Base-by-base conservation (phyloP, 2,329 filamentous ascomycete genomes). In the Talaromyces sp. region DNA sequence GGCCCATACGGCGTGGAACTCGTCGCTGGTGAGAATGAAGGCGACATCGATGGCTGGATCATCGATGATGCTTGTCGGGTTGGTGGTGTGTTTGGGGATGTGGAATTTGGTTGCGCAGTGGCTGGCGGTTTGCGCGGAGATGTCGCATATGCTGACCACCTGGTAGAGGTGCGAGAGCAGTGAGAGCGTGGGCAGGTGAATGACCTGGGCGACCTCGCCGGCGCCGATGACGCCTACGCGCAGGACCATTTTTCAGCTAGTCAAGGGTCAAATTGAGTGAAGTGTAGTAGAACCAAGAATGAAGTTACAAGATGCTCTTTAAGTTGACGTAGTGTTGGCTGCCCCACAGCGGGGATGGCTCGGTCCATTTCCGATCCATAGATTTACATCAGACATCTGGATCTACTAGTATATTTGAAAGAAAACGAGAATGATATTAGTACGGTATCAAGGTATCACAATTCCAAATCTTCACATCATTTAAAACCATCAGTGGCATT, bases 1-100 rank as follows among this genome's bases (percentile, higher is more conserved):
- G 2, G 77, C 78, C 60, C 85, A 79, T 3, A 71, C 62, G n/a
- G 77, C 77, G 67, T 87, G 85, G 62, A 78, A 84, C 24, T 81
- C 83, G 63, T 86, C 80, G 3, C 78, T 71, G 24, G 74, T 83
- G n/a, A 75, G 74, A 57, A 86, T 75, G 63, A 87, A 73, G 29
- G 87, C 81, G 3, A 85, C 72, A 58, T 86, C 80, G 19, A 82
- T 75, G 4, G 79, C 71, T 0, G 72, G 55, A 3, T 75, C 73
- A 4, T 72, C 64, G 65, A 77, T 77, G 27, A 83, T 69, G 32
- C 81, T 73, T 26, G 73, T 61, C 0, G 79, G 65, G 54, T 73
- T 62, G 7, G 68, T 67, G 1, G 79, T 80, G 19, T 67, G 71
- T 52, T 69, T 57, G 19, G 62, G 62, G 32, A 68, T 69, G 17